These are phyloP conservation scores for Trichosanthes cucumerina DNA, from an alignment of 306 rosid species.

Conservation along the genomic window DNA sequence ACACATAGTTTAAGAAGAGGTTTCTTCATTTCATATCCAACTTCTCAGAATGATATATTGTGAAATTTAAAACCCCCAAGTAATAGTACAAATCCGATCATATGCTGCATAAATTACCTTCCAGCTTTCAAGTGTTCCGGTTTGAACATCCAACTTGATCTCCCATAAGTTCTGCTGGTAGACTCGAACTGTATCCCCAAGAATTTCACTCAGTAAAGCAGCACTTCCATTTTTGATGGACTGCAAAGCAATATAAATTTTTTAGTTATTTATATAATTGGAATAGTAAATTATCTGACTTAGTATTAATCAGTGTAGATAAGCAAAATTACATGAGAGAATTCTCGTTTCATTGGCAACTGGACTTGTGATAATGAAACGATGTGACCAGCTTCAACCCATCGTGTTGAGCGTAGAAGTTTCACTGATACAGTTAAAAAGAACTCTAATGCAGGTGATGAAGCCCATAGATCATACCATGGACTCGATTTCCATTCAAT, in stretches of 20 bases:
- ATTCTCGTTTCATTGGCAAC: constrained; percentile 51
- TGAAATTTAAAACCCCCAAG: neutral
- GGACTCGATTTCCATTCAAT: constrained; percentile 63
- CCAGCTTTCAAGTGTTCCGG: constrained; percentile 76
- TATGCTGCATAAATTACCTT: constrained; percentile 40
- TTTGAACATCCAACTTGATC: constrained; percentile 47
- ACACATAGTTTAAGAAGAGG: neutral
- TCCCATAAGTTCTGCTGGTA: constrained; percentile 59
- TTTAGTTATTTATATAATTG: neutral
- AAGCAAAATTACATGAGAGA: constrained; percentile 36
- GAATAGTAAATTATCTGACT: constrained; percentile 10
- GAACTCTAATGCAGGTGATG: constrained; percentile 48
- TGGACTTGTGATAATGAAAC: constrained; percentile 71
- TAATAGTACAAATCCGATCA: neutral
- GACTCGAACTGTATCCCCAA: constrained; percentile 47
- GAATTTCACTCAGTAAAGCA: constrained; percentile 29
- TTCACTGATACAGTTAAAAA: constrained; percentile 48
- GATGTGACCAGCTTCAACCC: constrained; percentile 83
- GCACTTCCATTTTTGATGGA: constrained; percentile 34
- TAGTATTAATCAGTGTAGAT: neutral
- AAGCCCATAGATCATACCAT: constrained; percentile 56
- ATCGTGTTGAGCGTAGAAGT: constrained; percentile 52
- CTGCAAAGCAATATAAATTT: constrained; percentile 31
- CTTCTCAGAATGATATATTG: neutral
- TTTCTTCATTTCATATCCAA: neutral